Evolutionary conservation across 148 eudicot species (phyloP).

Genomic region (Rheum nobile): DNA sequence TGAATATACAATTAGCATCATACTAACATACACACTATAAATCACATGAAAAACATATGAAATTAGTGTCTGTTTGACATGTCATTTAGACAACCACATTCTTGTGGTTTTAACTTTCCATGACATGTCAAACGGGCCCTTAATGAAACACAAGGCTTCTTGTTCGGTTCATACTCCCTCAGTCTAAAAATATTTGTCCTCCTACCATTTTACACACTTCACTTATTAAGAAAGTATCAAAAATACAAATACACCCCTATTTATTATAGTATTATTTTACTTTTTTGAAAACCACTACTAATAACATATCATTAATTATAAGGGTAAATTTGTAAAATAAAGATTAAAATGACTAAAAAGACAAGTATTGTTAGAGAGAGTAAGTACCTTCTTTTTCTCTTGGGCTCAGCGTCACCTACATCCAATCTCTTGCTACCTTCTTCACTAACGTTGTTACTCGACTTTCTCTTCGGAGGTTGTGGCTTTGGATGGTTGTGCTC

Average conservation of each 20-base stretch:
- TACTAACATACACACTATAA: background rate
- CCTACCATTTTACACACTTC: no score
- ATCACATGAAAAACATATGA: background rate
- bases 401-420: conserved; percentile 15
- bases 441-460: conserved; percentile 2
- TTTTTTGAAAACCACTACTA: no score
- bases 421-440: conserved; percentile 12
- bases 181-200: no score
- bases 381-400: conserved; percentile 49
- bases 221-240: no score
- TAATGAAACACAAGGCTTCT: conserved; percentile 1
- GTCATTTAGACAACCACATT: background rate
- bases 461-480: conserved; percentile 30
- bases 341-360: no score
- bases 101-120: background rate
- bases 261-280: no score
- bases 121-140: background rate
- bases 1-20: background rate
- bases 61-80: background rate
- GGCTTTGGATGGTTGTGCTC: conserved; percentile 86
- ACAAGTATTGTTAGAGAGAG: no score
- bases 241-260: no score
- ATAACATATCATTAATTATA: no score
- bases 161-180: no score
- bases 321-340: no score